Percentiles rank a stretch among this genome's conserved stretches.
These are phyloP conservation scores for Plasmodium yoelii DNA, from an alignment of 169 alveolate species.

Conservation along the genomic window DNA sequence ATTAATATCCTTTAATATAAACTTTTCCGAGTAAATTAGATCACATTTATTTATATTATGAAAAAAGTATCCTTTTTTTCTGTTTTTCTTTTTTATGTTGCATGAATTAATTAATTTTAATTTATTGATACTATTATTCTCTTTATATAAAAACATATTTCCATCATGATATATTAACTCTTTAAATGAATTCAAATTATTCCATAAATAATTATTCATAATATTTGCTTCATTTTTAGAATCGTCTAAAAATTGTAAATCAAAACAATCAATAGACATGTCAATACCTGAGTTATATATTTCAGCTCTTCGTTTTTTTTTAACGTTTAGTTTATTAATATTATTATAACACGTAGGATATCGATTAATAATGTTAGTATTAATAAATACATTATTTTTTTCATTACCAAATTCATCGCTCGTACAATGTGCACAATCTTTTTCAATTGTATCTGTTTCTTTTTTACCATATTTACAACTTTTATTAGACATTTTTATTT, in stretches of 20 bases:
- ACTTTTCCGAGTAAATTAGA: constrained; percentile 22
- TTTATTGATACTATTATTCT: not conserved
- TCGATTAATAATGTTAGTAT: not conserved
- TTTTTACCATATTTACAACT: not conserved
- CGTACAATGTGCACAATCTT: not conserved
- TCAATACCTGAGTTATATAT: not conserved
- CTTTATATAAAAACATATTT: not conserved
- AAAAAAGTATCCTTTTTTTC: constrained; percentile 22
- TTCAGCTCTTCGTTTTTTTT: not conserved
- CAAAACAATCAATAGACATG: constrained; percentile 20
- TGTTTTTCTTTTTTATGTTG: constrained; percentile 21
- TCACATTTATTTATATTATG: constrained; percentile 38
- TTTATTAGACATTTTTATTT: not conserved
- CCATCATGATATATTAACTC: constrained; percentile 13
- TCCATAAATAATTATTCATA: not conserved
- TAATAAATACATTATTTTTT: constrained; percentile 1
- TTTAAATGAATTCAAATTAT: constrained; percentile 26
- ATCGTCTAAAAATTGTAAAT: constrained; percentile 50
- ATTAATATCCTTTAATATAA: not conserved
- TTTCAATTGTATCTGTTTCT: not conserved
- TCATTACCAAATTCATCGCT: not conserved
- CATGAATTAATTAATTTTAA: not conserved
- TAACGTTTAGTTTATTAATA: not conserved
- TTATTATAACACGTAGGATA: not conserved
- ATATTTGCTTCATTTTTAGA: constrained; percentile 8